A percentile compares a stretch with the other conserved stretches of the same genome.
Conservation (phyloP, 2,329 filamentous ascomycete species). For the Didymella arachidicola region DNA sequence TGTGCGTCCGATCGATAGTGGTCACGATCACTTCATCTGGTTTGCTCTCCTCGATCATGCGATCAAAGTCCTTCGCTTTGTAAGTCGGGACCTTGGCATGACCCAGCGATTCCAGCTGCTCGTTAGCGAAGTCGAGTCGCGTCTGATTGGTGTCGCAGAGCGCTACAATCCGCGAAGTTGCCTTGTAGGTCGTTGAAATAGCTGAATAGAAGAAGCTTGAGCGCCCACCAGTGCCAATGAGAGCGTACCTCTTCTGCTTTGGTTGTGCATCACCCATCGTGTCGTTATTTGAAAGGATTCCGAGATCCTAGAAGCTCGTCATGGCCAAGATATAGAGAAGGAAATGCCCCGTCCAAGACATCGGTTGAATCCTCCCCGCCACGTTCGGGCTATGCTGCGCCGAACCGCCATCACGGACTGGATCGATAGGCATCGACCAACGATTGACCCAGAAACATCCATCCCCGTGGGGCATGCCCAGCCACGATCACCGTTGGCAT, state of each 20-base stretch:
- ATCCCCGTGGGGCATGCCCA: neutral
- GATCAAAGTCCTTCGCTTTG: conserved; percentile 63
- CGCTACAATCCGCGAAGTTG: conserved; percentile 62
- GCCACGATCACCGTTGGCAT: neutral
- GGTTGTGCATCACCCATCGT: conserved; percentile 22
- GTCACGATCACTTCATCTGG: conserved; percentile 70
- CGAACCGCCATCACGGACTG: neutral
- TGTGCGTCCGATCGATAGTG: conserved; percentile 69
- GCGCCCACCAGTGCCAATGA: conserved; percentile 67
- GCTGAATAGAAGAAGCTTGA: conserved; percentile 69
- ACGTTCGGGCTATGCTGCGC: conserved; percentile 20
- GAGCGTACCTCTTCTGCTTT: conserved; percentile 55
- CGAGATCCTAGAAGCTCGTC: neutral
- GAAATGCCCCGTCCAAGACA: conserved; percentile 9
- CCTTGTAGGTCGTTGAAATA: conserved; percentile 61
- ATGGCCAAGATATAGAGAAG: conserved; percentile 16
- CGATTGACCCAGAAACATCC: too few relatives aligned
- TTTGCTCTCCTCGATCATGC: conserved; percentile 64
- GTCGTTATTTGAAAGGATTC: neutral
- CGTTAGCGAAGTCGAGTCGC: conserved; percentile 65
- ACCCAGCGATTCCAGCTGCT: conserved; percentile 57
- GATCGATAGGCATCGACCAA: neutral
- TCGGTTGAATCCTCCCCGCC: conserved; percentile 21
- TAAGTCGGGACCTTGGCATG: conserved; percentile 62
- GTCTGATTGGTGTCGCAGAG: conserved; percentile 69